phyloP scores from a whole-genome alignment of 2,329 filamentous ascomycete species.

The Helotiales sp. region DNA sequence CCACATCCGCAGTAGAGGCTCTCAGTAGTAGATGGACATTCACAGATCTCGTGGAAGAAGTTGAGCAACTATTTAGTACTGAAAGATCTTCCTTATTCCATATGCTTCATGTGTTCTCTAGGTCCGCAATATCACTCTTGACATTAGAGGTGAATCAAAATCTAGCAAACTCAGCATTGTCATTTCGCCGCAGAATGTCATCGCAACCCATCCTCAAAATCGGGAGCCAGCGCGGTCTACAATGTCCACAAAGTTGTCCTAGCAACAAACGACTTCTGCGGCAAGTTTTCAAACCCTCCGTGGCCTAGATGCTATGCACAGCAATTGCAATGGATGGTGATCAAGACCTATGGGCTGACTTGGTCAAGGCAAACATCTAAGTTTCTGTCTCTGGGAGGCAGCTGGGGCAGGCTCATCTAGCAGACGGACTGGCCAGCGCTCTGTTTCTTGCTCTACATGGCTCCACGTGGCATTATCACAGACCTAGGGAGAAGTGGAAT shows the following conservation, averaged over 20 bases:
- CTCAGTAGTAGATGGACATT: too few species aligned
- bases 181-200: slow-evolving; percentile 61
- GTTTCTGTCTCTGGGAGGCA: slow-evolving; percentile 57
- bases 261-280: slow-evolving; percentile 30
- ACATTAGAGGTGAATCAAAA: slow-evolving; percentile 35
- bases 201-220: slow-evolving; percentile 44
- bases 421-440: slow-evolving; percentile 38
- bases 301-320: slow-evolving; percentile 45
- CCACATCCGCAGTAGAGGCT: too few species aligned
- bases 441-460: slow-evolving; percentile 66
- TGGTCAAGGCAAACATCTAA: slow-evolving; percentile 52
- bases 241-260: slow-evolving; percentile 11
- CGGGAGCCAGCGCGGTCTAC: not conserved
- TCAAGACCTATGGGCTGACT: slow-evolving; percentile 58
- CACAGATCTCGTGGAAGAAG: too few species aligned
- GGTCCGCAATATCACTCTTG: too few species aligned
- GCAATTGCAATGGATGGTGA: slow-evolving; percentile 53
- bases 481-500: slow-evolving; percentile 50
- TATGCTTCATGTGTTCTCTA: too few species aligned
- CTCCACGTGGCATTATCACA: slow-evolving; percentile 61
- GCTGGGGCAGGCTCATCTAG: slow-evolving; percentile 34
- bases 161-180: slow-evolving; percentile 65
- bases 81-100: too few species aligned
- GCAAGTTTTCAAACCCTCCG: slow-evolving; percentile 68
- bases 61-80: too few species aligned